phyloP scores from a whole-genome alignment of 768 basidiomycete genomes.

The Cystobasidium onofrii region DNA sequence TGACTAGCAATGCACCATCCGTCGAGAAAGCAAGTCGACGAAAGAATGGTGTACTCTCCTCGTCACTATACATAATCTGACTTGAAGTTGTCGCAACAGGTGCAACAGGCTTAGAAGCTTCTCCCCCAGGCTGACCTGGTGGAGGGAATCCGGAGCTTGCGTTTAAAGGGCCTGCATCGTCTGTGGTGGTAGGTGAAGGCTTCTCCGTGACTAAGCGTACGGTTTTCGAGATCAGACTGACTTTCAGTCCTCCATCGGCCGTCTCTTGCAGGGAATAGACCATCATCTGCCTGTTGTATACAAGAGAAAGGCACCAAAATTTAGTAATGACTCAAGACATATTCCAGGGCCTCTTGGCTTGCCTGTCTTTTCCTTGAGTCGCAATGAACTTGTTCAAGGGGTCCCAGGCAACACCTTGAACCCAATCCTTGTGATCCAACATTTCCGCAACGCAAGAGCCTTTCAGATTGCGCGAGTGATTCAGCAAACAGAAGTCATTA shows the following conservation, averaged over 20 bases:
- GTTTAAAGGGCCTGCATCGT: too few species aligned
- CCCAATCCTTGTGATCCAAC: constrained; percentile 89
- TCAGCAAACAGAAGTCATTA: too few species aligned
- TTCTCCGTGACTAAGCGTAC: not conserved
- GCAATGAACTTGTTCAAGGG: constrained; percentile 94
- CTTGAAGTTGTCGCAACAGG: not conserved
- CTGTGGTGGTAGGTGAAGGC: not conserved
- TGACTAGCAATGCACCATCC: constrained; percentile 84
- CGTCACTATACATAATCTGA: constrained; percentile 72
- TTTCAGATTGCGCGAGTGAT: too few species aligned
- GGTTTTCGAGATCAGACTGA: not conserved
- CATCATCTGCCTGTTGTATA: constrained; percentile 6
- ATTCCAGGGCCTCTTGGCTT: too few species aligned
- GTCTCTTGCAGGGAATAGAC: not conserved
- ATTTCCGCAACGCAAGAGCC: constrained; percentile 82
- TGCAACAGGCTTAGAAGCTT: not conserved
- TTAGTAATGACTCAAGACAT: too few species aligned
- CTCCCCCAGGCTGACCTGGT: not conserved
- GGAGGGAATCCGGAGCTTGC: too few species aligned
- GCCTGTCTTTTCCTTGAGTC: constrained; percentile 88
- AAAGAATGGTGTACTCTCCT: constrained; percentile 92
- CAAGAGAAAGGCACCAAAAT: not conserved
- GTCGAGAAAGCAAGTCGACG: constrained; percentile 85
- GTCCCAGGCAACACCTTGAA: constrained; percentile 99
- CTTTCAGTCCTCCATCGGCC: not conserved